phyloP scores from a whole-genome alignment of 2,329 filamentous ascomycete genomes.

The Alternaria rosae region DNA sequence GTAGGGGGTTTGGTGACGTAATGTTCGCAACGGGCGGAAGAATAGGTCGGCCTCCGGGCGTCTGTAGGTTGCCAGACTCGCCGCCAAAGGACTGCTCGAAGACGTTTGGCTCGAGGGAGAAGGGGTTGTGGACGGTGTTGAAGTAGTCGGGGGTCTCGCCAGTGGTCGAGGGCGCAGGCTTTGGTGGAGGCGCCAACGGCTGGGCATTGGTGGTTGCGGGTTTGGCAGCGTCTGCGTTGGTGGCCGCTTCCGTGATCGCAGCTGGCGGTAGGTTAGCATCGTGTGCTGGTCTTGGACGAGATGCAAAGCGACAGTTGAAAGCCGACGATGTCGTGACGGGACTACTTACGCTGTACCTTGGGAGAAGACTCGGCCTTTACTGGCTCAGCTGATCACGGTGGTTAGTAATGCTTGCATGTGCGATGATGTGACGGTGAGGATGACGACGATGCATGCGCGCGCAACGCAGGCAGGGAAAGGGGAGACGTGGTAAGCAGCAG shows the following conservation, averaged over 20 bases:
- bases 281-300: constrained; percentile 10
- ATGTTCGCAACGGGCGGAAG: constrained; percentile 89
- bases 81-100: constrained; percentile 91
- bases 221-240: constrained; percentile 35
- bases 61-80: constrained; percentile 64
- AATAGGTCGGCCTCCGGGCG: constrained; percentile 75
- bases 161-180: constrained; percentile 52
- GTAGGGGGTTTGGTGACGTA: constrained; percentile 84
- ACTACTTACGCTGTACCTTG: constrained; percentile 37
- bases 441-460: constrained; percentile 22
- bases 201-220: constrained; percentile 52
- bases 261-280: constrained; percentile 30
- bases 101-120: constrained; percentile 89
- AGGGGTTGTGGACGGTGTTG: constrained; percentile 57
- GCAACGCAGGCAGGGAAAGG: constrained; percentile 2
- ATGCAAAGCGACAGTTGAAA: constrained; percentile 8
- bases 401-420: constrained; percentile 27
- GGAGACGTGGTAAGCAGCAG: background rate
- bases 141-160: constrained; percentile 60
- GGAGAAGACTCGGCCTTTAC: constrained; percentile 32
- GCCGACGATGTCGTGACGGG: constrained; percentile 3
- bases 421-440: constrained; percentile 8
- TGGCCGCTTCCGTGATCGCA: constrained; percentile 29
- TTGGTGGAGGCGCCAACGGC: constrained; percentile 62
- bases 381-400: constrained; percentile 29